Conservation (phyloP, 1,284 basidiomycete genomes). For the Malassezia dermatis region DNA sequence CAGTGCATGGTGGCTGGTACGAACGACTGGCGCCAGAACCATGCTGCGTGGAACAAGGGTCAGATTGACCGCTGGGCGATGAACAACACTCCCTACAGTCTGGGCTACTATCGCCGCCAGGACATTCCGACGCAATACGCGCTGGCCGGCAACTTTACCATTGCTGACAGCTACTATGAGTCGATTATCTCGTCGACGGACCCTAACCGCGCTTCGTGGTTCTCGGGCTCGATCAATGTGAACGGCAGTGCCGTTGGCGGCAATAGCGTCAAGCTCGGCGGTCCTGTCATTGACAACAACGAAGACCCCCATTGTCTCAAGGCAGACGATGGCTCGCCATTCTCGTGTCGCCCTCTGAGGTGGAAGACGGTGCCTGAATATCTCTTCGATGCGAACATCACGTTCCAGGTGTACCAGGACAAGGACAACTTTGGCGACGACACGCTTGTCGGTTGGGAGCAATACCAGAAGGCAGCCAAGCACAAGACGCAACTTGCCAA, state of each 20-base stretch:
- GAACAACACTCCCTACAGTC: constrained; percentile 30
- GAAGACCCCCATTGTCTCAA: constrained; percentile 14
- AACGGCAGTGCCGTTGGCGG: constrained; percentile 13
- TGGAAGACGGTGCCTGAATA: constrained; percentile 39
- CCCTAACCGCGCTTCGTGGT: constrained; percentile 29
- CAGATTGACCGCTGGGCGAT: constrained; percentile 30
- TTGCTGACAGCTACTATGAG: constrained; percentile 36
- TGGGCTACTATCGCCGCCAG: constrained; percentile 28
- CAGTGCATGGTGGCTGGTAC: constrained; percentile 35
- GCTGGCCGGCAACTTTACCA: constrained; percentile 28
- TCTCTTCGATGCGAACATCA: constrained; percentile 22
- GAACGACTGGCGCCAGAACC: constrained; percentile 32
- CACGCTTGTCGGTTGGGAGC: constrained; percentile 16
- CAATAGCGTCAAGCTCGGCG: constrained; percentile 11
- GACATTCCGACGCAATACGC: constrained; percentile 35
- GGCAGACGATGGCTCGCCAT: constrained; percentile 12
- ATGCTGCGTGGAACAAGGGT: constrained; percentile 31
- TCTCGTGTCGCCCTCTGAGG: constrained; percentile 23
- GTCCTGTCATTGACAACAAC: constrained; percentile 23
- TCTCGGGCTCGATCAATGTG: constrained; percentile 20
- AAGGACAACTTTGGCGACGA: constrained; percentile 31
- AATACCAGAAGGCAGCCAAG: constrained; percentile 18
- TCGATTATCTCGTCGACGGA: constrained; percentile 27
- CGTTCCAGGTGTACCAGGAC: constrained; percentile 31
- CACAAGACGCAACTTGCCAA: constrained; percentile 18